A percentile compares a stretch with the other conserved stretches of the same genome.
phyloP scores from a whole-genome alignment of 176 grass and related monocot species.

The Guadua angustifolia region DNA sequence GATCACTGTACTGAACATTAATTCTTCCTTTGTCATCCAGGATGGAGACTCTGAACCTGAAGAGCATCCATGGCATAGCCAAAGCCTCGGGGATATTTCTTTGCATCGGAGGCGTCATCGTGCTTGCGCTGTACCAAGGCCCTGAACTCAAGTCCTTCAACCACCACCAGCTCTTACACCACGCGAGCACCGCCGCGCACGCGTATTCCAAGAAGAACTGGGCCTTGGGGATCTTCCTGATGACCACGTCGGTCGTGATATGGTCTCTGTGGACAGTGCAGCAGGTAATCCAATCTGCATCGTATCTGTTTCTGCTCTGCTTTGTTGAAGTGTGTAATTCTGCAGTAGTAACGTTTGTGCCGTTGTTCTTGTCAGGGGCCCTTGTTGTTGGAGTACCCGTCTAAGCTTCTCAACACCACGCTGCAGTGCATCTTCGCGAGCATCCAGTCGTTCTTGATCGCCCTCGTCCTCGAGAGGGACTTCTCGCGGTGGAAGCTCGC shows the following conservation, averaged over 20 bases:
- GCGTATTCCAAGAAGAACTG: conserved; percentile 38
- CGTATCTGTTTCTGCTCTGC: background rate
- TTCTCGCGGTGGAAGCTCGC: conserved; percentile 70
- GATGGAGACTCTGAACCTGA: conserved; percentile 72
- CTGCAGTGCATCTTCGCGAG: conserved; percentile 68
- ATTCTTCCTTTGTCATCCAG: conserved; percentile 1
- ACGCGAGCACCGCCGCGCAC: background rate
- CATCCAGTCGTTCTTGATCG: conserved; percentile 61
- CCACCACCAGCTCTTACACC: conserved; percentile 53
- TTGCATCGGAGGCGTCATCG: conserved; percentile 63
- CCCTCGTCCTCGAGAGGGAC: conserved; percentile 65
- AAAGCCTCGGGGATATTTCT: conserved; percentile 59
- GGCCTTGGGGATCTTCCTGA: conserved; percentile 67
- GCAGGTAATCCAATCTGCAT: conserved; percentile 35
- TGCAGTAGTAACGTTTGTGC: background rate
- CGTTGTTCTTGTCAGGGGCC: conserved; percentile 40
- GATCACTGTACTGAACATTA: background rate
- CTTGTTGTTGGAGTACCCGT: conserved; percentile 65
- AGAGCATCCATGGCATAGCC: conserved; percentile 54
- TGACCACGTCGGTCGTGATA: conserved; percentile 52
- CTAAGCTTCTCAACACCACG: conserved; percentile 70
- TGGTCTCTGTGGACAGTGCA: conserved; percentile 70
- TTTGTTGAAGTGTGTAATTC: background rate
- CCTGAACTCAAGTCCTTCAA: conserved; percentile 62
- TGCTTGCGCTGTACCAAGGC: conserved; percentile 72